These are phyloP conservation scores for Patellifolia procumbens DNA, from an alignment of 179 eudicot species.

Conservation along the genomic window DNA sequence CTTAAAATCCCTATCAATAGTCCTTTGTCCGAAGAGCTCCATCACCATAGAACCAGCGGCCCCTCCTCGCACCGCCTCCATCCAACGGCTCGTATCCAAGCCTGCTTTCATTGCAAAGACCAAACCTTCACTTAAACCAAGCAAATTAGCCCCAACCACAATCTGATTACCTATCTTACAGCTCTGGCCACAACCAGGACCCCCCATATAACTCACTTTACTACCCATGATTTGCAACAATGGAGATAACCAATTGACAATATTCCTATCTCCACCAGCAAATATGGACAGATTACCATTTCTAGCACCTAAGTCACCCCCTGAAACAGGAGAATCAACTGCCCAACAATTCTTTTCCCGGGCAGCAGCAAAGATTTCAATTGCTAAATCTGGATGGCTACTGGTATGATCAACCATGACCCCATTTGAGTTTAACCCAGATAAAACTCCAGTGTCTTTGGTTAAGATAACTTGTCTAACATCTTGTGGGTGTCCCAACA, in stretches of 20 bases:
- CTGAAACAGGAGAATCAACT: constrained; percentile 87
- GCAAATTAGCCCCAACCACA: constrained; percentile 65
- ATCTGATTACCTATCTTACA: constrained; percentile 93
- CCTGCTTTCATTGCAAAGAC: constrained; percentile 73
- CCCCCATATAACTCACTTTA: constrained; percentile 57
- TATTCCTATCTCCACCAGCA: constrained; percentile 60
- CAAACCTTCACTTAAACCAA: constrained; percentile 90
- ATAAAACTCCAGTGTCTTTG: constrained; percentile 38
- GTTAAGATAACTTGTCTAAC: constrained; percentile 60
- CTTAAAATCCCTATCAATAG: constrained; percentile 63
- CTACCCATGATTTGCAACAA: constrained; percentile 62
- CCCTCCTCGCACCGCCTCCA: constrained; percentile 73
- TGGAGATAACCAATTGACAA: constrained; percentile 65
- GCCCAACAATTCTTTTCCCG: constrained; percentile 47
- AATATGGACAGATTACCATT: constrained; percentile 67
- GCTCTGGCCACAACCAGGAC: constrained; percentile 70
- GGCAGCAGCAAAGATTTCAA: constrained; percentile 37
- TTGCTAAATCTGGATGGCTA: constrained; percentile 55
- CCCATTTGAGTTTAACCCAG: constrained; percentile 41
- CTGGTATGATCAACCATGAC: constrained; percentile 79
- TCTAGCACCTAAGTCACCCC: constrained; percentile 83
- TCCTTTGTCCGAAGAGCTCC: constrained; percentile 80
- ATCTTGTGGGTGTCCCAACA: constrained; percentile 89
- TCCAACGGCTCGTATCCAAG: constrained; percentile 48
- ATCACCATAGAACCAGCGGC: constrained; percentile 76